Base-by-base conservation (phyloP, 768 basidiomycete genomes). In the Lepiota subincarnata region DNA sequence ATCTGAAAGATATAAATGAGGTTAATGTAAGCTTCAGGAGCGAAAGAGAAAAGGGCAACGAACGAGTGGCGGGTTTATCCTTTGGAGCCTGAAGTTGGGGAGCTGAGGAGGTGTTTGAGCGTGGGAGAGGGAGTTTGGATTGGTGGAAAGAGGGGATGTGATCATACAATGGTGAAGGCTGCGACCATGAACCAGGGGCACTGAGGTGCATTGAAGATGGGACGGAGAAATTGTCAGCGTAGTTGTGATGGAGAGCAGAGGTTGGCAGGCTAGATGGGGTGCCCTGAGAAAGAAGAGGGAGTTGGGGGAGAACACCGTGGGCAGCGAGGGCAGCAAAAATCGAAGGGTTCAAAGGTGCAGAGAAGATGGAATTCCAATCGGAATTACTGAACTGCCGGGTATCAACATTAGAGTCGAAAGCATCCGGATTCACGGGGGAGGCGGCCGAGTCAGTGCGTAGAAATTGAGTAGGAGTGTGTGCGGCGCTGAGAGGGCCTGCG, bases 321-420 rank as follows among this genome's bases (percentile, higher is more conserved):
- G 84, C 78, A 11, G 81, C 76, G 39, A 88, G 76, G 34, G 79
- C 76, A 37, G 82, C 78, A 60, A 86, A 87, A 31, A 82, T 69
- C 40, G 76, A 64, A 5, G 84, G 81, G 55, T 84, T 76, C 46
- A 87, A 71, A 1, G 87, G 81, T 3, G 78, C 64, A n/a, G 85
- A 72, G 65, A 86, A 86, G 16, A 86, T 48, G 58, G 73, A 70
- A 20, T 66, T 69, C 87, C 87, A 89, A 62, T 76, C 70, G 56
- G 70, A 59, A 55, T 57, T 61, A 31, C 63, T 59, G 43, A 68
- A 63, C 34, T 62, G 61, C 28, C 61, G 58, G n/a, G 61, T 50
- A 49, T 50, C 52, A 31, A 54, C 42, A 44, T 57, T 35, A n/a
- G 34, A 50, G 45, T 53, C 47, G 50, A 54, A 57, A 55, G 66